Evolutionary conservation across 441 rosid species (phyloP), one percentile per base, ranked within the genome.

Genomic region (Codiaeum variegatum): DNA sequence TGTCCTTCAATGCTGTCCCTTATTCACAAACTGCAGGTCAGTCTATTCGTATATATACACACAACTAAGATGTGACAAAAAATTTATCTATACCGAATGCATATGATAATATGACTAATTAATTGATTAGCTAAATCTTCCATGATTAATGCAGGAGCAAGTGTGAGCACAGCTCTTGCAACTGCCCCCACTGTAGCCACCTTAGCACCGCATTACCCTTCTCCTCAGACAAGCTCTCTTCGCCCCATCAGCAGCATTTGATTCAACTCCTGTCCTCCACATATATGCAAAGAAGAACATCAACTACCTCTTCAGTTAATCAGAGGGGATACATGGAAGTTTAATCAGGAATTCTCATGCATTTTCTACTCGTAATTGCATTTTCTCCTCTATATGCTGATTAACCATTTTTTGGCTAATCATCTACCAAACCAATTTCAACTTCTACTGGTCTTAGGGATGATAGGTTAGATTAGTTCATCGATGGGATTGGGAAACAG

Each of bases 231-330:
- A 51, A 70, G 59, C 42, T 26, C 56, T 10, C 55, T 70, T 1
- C 56, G 54, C 15, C 66, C 56, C 29, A 72, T 72, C 31, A 72
- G 23, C 62, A 72, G 67, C 60, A 52, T 72, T 72, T 72, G 56
- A 71, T n/a, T 34, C 13, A 0, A 10, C 18, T 10, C 49, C 47
- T 34, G 4, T 10, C 49, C 47, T 34, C 26, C 67, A 62, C 28
- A 42, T 44, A 36, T 36, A 36, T 36, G 7, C 7, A 36, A 5
- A 36, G 38, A 36, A 36, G 38, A 6, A 40, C 40, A 47, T 19
- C 2, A 47, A 60, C 40, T 7, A 29, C 42, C 4, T 9, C 3
- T 47, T 19, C 51, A 12, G 8, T 49, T 40, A 11, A 40, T 55
- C 29, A 55, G 60, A 24, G 60, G 60, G 60, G 16, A 23, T 13